phyloP scores from a whole-genome alignment of 805 yeast genomes.

The Debaryomyces hansenii region DNA sequence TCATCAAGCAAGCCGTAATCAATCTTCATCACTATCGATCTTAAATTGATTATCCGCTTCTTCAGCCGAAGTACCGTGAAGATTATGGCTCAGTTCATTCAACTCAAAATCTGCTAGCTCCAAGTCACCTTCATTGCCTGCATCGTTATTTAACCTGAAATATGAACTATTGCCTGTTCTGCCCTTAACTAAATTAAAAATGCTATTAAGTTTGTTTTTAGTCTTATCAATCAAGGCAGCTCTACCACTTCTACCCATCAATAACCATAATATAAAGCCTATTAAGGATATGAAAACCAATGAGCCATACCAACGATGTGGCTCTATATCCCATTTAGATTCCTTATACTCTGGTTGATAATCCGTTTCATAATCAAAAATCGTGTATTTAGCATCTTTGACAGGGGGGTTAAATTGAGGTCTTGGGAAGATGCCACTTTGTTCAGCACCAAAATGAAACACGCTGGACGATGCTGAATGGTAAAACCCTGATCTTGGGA shows the following conservation, averaged over 20 bases:
- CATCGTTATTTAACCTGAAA: background rate
- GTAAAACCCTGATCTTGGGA: conserved; percentile 45
- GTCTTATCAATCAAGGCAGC: conserved; percentile 7
- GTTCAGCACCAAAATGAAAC: conserved; percentile 57
- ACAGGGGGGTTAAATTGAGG: conserved; percentile 37
- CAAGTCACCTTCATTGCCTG: conserved; percentile 1
- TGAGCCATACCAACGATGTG: conserved; percentile 43
- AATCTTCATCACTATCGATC: conserved; percentile 20
- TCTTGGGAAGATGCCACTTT: conserved; percentile 35
- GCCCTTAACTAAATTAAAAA: background rate
- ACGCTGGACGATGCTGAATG: conserved; percentile 48
- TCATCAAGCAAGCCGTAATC: background rate
- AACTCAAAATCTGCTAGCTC: conserved; percentile 10
- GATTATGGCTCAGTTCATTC: conserved; percentile 3
- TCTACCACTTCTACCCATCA: conserved; percentile 32
- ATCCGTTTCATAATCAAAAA: conserved; percentile 30
- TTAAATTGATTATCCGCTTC: conserved; percentile 12
- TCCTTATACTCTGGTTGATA: conserved; percentile 27
- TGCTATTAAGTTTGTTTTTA: background rate
- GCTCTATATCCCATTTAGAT: conserved; percentile 45
- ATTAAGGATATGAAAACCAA: conserved; percentile 27
- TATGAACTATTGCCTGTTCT: background rate
- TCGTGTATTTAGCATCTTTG: conserved; percentile 15
- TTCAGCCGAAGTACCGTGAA: background rate
- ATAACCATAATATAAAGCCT: conserved; percentile 25